These are phyloP conservation scores for Eucalyptus curtisii DNA, from an alignment of 345 rosid genomes.

Conservation along the genomic window DNA sequence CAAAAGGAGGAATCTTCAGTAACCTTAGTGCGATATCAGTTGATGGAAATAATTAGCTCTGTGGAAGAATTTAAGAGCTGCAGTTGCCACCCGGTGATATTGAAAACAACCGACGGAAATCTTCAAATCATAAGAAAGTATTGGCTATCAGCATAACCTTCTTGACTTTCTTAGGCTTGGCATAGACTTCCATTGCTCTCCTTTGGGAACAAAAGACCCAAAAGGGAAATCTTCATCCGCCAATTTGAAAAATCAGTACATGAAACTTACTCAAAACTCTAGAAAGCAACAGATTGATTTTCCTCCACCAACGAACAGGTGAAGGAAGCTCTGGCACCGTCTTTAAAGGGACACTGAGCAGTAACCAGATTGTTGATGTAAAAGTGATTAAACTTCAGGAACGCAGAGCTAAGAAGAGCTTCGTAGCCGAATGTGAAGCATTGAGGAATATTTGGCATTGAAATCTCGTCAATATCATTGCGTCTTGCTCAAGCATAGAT, in stretches of 20 bases:
- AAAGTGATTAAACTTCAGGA: constrained; percentile 3
- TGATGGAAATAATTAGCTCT: neutral
- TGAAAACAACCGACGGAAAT: neutral
- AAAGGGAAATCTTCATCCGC: neutral
- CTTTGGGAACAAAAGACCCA: neutral
- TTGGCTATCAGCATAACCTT: neutral
- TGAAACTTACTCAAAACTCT: neutral
- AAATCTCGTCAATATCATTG: constrained; percentile 1
- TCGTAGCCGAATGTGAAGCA: constrained; percentile 1
- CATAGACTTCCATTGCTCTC: neutral
- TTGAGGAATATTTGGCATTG: constrained; percentile 1
- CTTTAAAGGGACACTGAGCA: neutral
- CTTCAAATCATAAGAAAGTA: neutral
- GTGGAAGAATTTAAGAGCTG: neutral
- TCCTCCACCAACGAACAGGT: too few relatives aligned
- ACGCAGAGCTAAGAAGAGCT: constrained; percentile 1
- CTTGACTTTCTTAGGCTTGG: neutral
- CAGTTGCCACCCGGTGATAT: neutral
- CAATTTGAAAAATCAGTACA: neutral
- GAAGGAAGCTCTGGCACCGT: neutral
- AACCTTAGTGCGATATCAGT: neutral
- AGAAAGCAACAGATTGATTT: neutral
- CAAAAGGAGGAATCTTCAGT: neutral
- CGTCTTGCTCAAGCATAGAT: neutral
- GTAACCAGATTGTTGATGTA: neutral